Evolutionary conservation across 2,329 filamentous ascomycete genomes (phyloP).

Genomic region (Fusarium irregulare): DNA sequence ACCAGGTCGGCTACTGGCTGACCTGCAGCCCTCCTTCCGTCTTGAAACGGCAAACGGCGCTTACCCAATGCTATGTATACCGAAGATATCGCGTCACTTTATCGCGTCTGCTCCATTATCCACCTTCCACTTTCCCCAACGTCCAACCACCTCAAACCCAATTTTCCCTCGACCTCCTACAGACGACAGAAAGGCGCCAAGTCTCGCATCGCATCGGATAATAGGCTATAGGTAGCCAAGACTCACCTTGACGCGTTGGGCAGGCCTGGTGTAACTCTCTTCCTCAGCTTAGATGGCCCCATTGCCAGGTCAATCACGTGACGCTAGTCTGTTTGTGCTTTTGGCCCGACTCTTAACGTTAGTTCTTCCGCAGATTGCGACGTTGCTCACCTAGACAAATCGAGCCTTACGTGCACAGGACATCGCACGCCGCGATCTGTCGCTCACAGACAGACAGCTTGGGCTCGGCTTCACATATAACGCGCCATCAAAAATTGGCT

Average conservation of each 20-base stretch:
- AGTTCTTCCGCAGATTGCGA: conserved; percentile 43
- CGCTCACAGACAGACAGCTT: conserved; percentile 47
- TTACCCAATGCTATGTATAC: background rate
- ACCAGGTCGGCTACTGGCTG: background rate
- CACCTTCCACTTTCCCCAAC: background rate
- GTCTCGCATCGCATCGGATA: background rate
- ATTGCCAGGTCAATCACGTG: conserved; percentile 35
- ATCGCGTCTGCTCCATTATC: background rate
- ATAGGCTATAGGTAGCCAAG: conserved; percentile 4
- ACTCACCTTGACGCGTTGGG: conserved; percentile 19
- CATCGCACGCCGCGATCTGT: conserved; percentile 48
- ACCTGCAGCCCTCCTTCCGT: background rate
- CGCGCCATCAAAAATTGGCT: conserved; percentile 34
- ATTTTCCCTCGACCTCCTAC: background rate
- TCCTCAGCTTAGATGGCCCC: conserved; percentile 38
- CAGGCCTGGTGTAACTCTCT: conserved; percentile 11
- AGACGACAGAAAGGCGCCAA: conserved; percentile 5
- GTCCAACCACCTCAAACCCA: background rate
- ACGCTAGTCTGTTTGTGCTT: conserved; percentile 33
- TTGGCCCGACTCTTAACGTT: conserved; percentile 38
- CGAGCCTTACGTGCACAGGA: conserved; percentile 45
- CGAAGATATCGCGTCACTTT: background rate
- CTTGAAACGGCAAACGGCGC: conserved; percentile 13
- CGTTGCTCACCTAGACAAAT: conserved; percentile 44
- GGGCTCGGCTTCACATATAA: conserved; percentile 41